phyloP scores from a whole-genome alignment of 202 grass and related monocot genomes.

The Hordeum pubiflorum region DNA sequence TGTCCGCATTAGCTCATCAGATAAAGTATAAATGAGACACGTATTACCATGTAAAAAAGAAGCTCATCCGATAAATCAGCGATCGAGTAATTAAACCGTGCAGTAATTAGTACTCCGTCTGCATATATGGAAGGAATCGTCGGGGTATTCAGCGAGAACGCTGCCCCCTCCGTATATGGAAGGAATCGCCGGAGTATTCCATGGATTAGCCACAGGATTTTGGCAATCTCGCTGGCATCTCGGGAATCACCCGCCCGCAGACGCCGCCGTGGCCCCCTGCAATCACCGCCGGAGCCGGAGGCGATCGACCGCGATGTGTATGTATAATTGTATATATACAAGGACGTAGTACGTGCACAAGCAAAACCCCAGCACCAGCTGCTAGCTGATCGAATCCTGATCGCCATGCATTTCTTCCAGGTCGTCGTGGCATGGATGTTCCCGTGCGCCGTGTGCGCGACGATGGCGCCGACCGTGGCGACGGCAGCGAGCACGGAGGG shows the following conservation, averaged over 20 bases:
- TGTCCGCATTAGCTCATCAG: no score
- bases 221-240: not conserved
- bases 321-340: not conserved
- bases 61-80: not conserved
- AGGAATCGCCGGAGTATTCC: not conserved
- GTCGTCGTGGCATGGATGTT: slow-evolving; percentile 26
- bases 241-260: not conserved
- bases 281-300: not conserved
- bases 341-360: not conserved
- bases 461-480: not conserved
- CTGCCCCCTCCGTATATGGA: not conserved
- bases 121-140: no score
- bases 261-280: not conserved
- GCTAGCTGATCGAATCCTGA: not conserved
- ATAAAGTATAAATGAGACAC: no score
- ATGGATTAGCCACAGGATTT: not conserved
- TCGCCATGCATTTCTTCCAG: slow-evolving; percentile 6
- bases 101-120: not conserved
- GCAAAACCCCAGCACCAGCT: not conserved
- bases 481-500: not conserved
- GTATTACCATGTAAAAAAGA: no score
- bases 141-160: no score
- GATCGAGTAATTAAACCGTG: not conserved
- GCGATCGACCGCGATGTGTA: not conserved
- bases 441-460: not conserved